Evolutionary conservation across 306 rosid genomes (phyloP), one percentile per base, ranked within the genome.

Genomic region (Vigna nakashimae): DNA sequence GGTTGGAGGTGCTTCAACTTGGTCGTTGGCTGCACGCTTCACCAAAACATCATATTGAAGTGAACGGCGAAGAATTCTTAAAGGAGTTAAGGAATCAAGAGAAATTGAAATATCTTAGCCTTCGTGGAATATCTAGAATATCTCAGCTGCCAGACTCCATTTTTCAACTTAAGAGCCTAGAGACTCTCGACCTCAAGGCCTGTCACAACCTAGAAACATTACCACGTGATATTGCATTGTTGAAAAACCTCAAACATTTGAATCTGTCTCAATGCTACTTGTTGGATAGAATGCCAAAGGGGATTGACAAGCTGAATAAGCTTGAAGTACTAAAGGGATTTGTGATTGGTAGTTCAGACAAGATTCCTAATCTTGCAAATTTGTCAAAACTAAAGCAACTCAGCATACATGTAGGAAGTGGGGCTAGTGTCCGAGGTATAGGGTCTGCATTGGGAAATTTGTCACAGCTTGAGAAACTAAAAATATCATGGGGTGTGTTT

Each of bases 251-350:
- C 16, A 87, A 76, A 0, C 88, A 81, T 49, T 46, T 81, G 15
- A 80, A 84, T 68, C 7, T 87, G 3, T 84, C 86, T 0, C 76
- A 82, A n/a, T 87, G 88, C 65, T 87, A 81, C 73, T 12, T 87
- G 53, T 78, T 87, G 36, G 90, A 82, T 9, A 73, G 62, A 40
- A 71, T 84, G 76, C 88, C 86, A 0, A 82, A 48, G 70, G 90
- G 84, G 26, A 17, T 87, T 6, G 66, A 70, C 1, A 66, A 67
- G 2, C 84, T 87, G 12, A 8, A 36, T 0, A 66, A 78, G 0
- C 81, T 87, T 3, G 82, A 84, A 79, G 88, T 82, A 0, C 82
- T 87, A 2, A 84, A 87, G 65, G 90, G 90, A 9, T 87, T 87
- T 65, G 16, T 81, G 0, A 59, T 84, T 1, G 84, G 73, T 4